Evolutionary conservation across 768 basidiomycete genomes (phyloP), one percentile per base, ranked within the genome.

Genomic region (Hericium coralloides): DNA sequence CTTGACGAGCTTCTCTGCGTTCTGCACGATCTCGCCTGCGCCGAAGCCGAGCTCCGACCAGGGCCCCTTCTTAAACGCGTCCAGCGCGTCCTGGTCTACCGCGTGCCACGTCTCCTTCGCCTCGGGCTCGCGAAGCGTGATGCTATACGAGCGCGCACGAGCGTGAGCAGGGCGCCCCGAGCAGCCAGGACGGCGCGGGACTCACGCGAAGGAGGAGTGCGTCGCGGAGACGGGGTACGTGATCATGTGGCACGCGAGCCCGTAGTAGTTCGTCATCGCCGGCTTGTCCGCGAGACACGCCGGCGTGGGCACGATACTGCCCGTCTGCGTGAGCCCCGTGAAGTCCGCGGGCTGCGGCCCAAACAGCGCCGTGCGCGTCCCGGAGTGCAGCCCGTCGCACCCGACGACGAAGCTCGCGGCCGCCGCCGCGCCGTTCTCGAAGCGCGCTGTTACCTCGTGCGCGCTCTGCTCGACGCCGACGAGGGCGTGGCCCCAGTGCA

Each of bases 331-430:
- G 22, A 75, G 61, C 1, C 75, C 75, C 10, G 73, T 73, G 60
- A 70, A 77, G n/a, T 64, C 52, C 7, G 71, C 66, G 22, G 61
- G 55, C 49, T 73, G 69, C 49, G 69, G 60, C 1, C 76, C 76
- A 55, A 76, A 75, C 14, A 77, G 63, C 12, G 66, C 59, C 18
- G 59, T 60, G 2, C 76, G 67, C 12, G 75, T 74, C 52, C 64
- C 68, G 59, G 73, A 73, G 59, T 77, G 76, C 57, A 78, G 64
- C 10, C 76, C 76, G 55, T 78, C 76, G 61, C 74, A 75, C 20
- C 76, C 76, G 9, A 76, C 67, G 4, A 76, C 68, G 53, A 78
- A 70, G 56, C 69, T 70, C 7, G 70, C 75, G 0, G 60, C 68
- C 47, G 71, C 74, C 48, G 55, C 64, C 20, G 58, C 58, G 9